Base-by-base conservation (phyloP, 129 eudicot species). In the carrot (Daucus carota) region DNA sequence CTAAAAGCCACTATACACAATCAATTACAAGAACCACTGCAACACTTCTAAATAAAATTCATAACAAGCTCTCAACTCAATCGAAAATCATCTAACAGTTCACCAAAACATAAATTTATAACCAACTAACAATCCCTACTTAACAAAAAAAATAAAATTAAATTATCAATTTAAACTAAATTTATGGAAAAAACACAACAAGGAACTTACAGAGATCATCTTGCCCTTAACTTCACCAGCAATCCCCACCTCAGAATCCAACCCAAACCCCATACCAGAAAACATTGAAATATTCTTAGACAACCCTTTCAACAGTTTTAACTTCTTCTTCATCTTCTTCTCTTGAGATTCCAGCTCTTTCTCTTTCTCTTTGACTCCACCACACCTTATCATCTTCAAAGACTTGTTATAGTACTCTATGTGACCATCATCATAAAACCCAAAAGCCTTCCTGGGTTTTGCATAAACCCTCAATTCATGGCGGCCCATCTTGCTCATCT, bases 261-360 rank as follows among this genome's bases (percentile, higher is more conserved):
- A 76, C n/a, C 89, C 87, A 73, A 87, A 88, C 0, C 89, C 92
- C 73, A 90, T 79, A 29, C 83, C 88, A 29, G 88, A 77, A 10
- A 90, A 89, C 24, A 24, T 29, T 0, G 88, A 80, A 82, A 88
- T 78, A 75, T 90, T 84, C 78, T 80, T 83, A 0, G 85, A 78
- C 79, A 93, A 70, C 34, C 88, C 90, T 79, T 90, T 90, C 2
- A 88, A 68, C 73, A 91, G n/a, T 47, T 88, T 90, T 86, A 86
- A 34, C 85, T 76, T 85, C 85, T 88, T 86, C 80, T 92, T 92
- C 86, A 77, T 73, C 78, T 62, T 81, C 77, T 84, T 87, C 84
- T 89, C 88, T 81, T 70, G 67, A 40, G 32, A 41, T 22, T 41
- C 44, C 46, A 70, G 20, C 29, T 74, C 85, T 75, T 81, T 86